Percentiles rank a stretch among this genome's conserved stretches.
These are phyloP conservation scores for Coemansia sp. DNA, from an alignment of 192 early-diverging fungal species.

Conservation along the genomic window DNA sequence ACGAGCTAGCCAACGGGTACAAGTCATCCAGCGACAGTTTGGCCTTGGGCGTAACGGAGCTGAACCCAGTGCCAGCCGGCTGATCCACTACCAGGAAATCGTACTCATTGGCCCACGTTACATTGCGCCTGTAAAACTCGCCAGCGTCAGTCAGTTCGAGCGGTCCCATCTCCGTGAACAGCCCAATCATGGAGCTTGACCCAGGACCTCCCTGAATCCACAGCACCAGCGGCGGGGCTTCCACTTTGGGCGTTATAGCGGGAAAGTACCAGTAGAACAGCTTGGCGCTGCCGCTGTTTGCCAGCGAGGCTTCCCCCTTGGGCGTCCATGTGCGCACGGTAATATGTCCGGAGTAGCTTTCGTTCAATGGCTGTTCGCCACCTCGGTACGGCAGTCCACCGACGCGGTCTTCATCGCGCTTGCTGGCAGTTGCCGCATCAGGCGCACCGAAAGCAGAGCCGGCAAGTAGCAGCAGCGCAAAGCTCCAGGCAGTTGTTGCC, in stretches of 20 bases:
- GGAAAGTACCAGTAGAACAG: slow-evolving; percentile 83
- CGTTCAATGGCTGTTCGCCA: slow-evolving; percentile 58
- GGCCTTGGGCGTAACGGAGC: slow-evolving; percentile 38
- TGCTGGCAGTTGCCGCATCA: background rate
- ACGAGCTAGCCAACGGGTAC: slow-evolving; percentile 28
- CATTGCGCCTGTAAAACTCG: slow-evolving; percentile 52
- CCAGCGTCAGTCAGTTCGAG: slow-evolving; percentile 59
- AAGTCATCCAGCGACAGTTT: slow-evolving; percentile 43
- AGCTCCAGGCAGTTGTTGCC: background rate
- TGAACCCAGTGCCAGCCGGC: slow-evolving; percentile 75
- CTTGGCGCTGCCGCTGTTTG: slow-evolving; percentile 36
- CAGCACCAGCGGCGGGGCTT: slow-evolving; percentile 67
- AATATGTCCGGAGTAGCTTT: slow-evolving; percentile 61
- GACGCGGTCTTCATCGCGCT: slow-evolving; percentile 29
- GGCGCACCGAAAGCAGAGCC: slow-evolving; percentile 1
- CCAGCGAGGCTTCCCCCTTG: slow-evolving; percentile 15
- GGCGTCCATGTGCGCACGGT: slow-evolving; percentile 57
- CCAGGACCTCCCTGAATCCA: slow-evolving; percentile 87
- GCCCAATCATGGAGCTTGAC: slow-evolving; percentile 75
- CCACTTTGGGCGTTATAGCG: slow-evolving; percentile 57
- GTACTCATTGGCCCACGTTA: slow-evolving; percentile 69
- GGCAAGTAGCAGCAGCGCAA: background rate
- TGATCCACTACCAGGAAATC: slow-evolving; percentile 78
- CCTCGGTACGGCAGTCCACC: slow-evolving; percentile 39
- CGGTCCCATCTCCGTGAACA: slow-evolving; percentile 76